phyloP scores from a whole-genome alignment of 2,329 filamentous ascomycete species.

The Colletotrichum chlorophyti region DNA sequence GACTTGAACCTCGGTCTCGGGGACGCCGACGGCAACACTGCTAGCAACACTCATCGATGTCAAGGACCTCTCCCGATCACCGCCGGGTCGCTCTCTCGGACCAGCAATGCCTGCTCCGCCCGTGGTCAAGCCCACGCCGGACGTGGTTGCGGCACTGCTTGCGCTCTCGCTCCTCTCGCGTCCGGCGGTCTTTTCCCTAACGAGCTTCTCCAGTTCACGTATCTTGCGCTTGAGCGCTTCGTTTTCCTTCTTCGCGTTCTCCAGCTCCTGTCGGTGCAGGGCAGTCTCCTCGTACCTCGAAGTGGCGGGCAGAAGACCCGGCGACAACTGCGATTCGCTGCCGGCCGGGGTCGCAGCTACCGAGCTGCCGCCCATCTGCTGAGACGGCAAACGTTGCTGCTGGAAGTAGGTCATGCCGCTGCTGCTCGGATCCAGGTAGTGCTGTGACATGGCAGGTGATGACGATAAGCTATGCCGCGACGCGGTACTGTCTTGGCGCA shows the following conservation, averaged over 20 bases:
- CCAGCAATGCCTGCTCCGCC: slow-evolving; percentile 51
- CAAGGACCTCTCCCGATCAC: slow-evolving; percentile 51
- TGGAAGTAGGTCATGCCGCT: slow-evolving; percentile 56
- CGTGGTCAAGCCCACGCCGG: slow-evolving; percentile 32
- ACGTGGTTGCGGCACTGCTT: slow-evolving; percentile 54
- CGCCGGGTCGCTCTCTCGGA: slow-evolving; percentile 45
- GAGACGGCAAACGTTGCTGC: slow-evolving; percentile 37
- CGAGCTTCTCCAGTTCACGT: slow-evolving; percentile 64
- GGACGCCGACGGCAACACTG: slow-evolving; percentile 59
- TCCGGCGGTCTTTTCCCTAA: slow-evolving; percentile 57
- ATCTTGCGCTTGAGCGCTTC: slow-evolving; percentile 66
- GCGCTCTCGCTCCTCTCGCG: slow-evolving; percentile 58
- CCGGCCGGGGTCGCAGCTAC: slow-evolving; percentile 45
- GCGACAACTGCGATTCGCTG: slow-evolving; percentile 53
- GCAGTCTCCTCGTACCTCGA: slow-evolving; percentile 68
- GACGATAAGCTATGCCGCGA: slow-evolving; percentile 59
- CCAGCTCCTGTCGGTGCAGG: slow-evolving; percentile 65
- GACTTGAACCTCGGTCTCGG: slow-evolving; percentile 65
- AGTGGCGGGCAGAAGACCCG: slow-evolving; percentile 62
- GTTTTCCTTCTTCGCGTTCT: slow-evolving; percentile 68
- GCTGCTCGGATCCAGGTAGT: slow-evolving; percentile 43
- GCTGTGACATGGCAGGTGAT: slow-evolving; percentile 48
- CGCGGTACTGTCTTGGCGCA: slow-evolving; percentile 61
- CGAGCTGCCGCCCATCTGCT: slow-evolving; percentile 40
- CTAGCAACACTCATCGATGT: slow-evolving; percentile 49